phyloP scores from a whole-genome alignment of 177 flowering plant genomes.

The Vitis hybrid region DNA sequence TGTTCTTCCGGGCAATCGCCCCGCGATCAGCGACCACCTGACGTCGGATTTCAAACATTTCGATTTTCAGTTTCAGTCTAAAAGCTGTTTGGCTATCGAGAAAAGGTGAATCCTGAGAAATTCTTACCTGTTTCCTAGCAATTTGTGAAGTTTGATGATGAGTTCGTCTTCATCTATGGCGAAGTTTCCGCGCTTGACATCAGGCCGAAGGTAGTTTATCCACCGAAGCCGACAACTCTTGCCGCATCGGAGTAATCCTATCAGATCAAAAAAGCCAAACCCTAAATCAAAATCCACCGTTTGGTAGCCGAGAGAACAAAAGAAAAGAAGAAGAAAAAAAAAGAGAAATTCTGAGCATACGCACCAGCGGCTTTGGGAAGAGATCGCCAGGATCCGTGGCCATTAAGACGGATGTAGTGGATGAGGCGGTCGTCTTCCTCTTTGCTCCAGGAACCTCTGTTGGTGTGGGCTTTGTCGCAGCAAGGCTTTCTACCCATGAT shows the following conservation, averaged over 20 bases:
- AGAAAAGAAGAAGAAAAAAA: neutral
- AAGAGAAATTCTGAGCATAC: neutral
- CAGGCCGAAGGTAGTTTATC: conserved; percentile 58
- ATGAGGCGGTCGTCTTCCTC: conserved; percentile 81
- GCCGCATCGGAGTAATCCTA: conserved; percentile 54
- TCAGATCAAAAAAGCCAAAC: neutral
- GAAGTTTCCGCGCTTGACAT: conserved; percentile 56
- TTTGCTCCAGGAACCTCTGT: conserved; percentile 89
- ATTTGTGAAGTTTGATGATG: conserved; percentile 49
- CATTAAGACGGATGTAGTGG: conserved; percentile 55
- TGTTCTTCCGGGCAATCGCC: conserved; percentile 56
- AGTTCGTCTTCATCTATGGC: conserved; percentile 58
- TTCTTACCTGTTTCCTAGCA: conserved; percentile 51
- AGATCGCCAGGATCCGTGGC: conserved; percentile 66
- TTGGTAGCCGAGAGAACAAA: neutral
- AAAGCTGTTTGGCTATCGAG: neutral
- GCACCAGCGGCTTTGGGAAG: conserved; percentile 62
- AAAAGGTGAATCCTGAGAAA: neutral
- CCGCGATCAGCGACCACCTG: conserved; percentile 63
- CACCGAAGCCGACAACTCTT: conserved; percentile 57
- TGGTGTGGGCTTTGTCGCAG: conserved; percentile 85
- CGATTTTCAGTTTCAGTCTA: neutral
- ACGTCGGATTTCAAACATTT: neutral
- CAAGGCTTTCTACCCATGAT: conserved; percentile 38
- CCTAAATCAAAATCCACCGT: neutral